Conservation (phyloP, 495 filamentous ascomycete species). For the Thozetella sp. region DNA sequence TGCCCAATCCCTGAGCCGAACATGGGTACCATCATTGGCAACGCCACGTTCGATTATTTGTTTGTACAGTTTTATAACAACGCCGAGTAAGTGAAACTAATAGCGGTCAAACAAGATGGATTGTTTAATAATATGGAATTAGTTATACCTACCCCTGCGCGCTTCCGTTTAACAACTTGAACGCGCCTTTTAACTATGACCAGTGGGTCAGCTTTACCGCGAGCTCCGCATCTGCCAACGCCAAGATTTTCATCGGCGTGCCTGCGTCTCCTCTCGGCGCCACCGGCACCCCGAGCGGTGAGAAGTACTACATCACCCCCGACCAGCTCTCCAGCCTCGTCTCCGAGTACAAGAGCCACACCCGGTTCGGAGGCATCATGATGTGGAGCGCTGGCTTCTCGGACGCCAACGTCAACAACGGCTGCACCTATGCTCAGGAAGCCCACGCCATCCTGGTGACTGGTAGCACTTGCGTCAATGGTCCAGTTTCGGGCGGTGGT, state of each 20-base stretch:
- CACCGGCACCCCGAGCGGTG: constrained; percentile 37
- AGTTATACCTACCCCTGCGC: constrained; percentile 30
- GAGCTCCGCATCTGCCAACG: constrained; percentile 31
- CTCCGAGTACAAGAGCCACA: constrained; percentile 25
- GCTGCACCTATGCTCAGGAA: constrained; percentile 43
- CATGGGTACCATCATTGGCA: constrained; percentile 52
- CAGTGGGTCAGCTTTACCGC: constrained; percentile 46
- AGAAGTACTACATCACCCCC: constrained; percentile 44
- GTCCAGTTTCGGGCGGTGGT: not conserved
- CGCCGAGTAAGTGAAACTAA: no score
- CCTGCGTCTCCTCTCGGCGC: constrained; percentile 40
- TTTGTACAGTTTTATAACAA: constrained; percentile 53
- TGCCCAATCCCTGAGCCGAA: constrained; percentile 56
- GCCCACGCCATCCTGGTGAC: constrained; percentile 26
- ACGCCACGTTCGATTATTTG: constrained; percentile 44
- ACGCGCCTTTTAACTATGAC: constrained; percentile 39
- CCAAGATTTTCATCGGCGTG: constrained; percentile 52
- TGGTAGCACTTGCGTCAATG: constrained; percentile 16
- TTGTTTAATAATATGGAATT: no score
- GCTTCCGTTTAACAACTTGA: constrained; percentile 30
- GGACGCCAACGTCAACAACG: constrained; percentile 39
- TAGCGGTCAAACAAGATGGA: no score
- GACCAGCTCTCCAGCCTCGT: constrained; percentile 34
- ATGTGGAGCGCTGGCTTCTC: constrained; percentile 54
- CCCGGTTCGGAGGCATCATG: constrained; percentile 55